phyloP scores from a whole-genome alignment of 495 filamentous ascomycete genomes.

The Delitschia confertaspora region DNA sequence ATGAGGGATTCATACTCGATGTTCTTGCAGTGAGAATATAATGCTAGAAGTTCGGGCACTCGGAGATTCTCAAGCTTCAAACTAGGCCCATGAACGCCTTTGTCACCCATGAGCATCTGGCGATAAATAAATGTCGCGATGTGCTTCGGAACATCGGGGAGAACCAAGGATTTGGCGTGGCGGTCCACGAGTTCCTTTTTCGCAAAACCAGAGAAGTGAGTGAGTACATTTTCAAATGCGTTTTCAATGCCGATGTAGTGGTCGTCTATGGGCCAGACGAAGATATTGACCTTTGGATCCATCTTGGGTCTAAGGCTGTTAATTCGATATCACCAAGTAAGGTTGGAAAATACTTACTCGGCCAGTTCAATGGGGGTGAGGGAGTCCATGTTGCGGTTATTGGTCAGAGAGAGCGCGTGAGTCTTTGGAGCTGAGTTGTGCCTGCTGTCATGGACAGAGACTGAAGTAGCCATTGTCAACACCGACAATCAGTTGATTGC shows the following conservation, averaged over 20 bases:
- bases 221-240: conserved; percentile 7
- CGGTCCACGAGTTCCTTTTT: conserved; percentile 2
- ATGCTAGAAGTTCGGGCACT: not conserved
- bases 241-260: conserved; percentile 16
- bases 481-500: too few species aligned
- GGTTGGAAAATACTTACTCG: not conserved
- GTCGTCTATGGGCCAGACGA: conserved; percentile 3
- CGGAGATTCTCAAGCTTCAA: not conserved
- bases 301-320: conserved; percentile 8
- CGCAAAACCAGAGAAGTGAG: conserved; percentile 6
- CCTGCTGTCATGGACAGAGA: too few species aligned
- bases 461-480: too few species aligned
- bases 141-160: conserved; percentile 7
- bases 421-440: too few species aligned
- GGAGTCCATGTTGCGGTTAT: too few species aligned
- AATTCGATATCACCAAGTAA: not conserved
- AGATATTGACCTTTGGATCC: conserved; percentile 13
- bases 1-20: not conserved
- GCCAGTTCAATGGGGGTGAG: not conserved
- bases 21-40: not conserved
- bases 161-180: not conserved
- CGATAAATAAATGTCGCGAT: conserved; percentile 15
- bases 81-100: too few species aligned
- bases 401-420: too few species aligned
- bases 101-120: conserved; percentile 15